Percentiles rank a stretch among this genome's conserved stretches.
phyloP scores from a whole-genome alignment of 2,329 filamentous ascomycete genomes.

The Scedosporium minutisporum region DNA sequence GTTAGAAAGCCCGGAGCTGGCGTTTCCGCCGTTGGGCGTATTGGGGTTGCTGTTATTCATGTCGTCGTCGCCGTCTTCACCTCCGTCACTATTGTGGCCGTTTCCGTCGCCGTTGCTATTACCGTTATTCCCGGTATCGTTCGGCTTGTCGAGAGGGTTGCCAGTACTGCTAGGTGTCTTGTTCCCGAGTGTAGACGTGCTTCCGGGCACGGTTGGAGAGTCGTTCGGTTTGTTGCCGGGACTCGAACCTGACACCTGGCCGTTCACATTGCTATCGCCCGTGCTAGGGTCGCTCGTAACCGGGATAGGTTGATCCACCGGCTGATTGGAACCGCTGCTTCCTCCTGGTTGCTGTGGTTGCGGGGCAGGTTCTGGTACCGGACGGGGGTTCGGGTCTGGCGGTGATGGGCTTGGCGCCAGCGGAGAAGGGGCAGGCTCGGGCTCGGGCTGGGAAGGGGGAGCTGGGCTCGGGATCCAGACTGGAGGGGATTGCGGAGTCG shows the following conservation, averaged over 20 bases:
- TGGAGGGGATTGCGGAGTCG: not conserved
- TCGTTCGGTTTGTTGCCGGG: not conserved
- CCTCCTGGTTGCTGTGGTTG: not conserved
- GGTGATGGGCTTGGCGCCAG: not conserved
- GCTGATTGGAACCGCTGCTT: not conserved
- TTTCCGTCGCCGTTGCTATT: not conserved
- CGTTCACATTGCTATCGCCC: not conserved
- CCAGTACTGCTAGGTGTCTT: not conserved
- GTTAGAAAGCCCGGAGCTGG: slow-evolving; percentile 10
- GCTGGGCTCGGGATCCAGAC: not conserved
- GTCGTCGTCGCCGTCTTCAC: not conserved
- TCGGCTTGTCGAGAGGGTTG: not conserved
- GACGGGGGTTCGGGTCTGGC: not conserved
- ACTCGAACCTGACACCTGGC: not conserved
- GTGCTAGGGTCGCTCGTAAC: not conserved
- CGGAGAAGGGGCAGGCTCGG: not conserved
- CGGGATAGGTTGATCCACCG: not conserved
- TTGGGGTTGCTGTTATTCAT: not conserved
- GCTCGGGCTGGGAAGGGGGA: not conserved
- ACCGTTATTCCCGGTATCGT: not conserved
- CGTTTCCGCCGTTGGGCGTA: not conserved
- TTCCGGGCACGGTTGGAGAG: not conserved
- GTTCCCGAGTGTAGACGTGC: not conserved
- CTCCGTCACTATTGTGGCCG: not conserved
- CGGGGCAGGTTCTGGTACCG: not conserved